Base-by-base conservation (phyloP, 805 yeast species). In the Dipodascopsis uninucleata region DNA sequence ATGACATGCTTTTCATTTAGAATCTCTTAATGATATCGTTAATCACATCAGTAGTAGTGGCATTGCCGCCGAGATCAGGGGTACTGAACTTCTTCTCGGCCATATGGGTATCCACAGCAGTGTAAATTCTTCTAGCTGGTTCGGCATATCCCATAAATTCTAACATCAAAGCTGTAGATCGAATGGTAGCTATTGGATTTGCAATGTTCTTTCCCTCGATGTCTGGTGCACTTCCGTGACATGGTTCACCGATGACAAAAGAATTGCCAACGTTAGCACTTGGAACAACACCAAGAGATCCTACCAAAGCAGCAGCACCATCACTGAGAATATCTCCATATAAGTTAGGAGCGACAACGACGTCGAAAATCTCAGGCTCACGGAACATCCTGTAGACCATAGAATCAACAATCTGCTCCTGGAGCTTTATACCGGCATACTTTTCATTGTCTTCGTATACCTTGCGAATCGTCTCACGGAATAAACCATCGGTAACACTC, bases 381-480 rank as follows among this genome's bases (percentile, higher is more conserved):
- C 97, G 82, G 81, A 93, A 93, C 93, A 93, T 79, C 68, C 96
- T 79, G 79, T 93, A 93, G 46, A 93, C 98, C 98, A 93, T 93
- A 10, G 97, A 89, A 72, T 93, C 98, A 36, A 93, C 97, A 66
- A 93, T 90, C 73, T 93, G 98, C 72, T 93, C 97, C 65, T 85
- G 85, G 68, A 86, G 76, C 36, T 71, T 75, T 46, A 93, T 73
- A 41, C 58, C 57, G 8, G 76, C 63, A 67, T 76, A 89, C 59
- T 72, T 70, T 29, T 71, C 79, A 53, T 75, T 71, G 43, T 57
- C 49, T 40, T 71, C 77, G 65, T 78, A 82, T 36, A 79, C 77
- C 49, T 69, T 68, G 58, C 75, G 75, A 59, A 83, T 75, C 31
- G 93, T 78, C 74, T 93, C 97, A 65, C 98, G 81, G 81, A 93